Evolutionary conservation across 495 filamentous ascomycete genomes (phyloP).

Genomic region (Aspergillus affinis): DNA sequence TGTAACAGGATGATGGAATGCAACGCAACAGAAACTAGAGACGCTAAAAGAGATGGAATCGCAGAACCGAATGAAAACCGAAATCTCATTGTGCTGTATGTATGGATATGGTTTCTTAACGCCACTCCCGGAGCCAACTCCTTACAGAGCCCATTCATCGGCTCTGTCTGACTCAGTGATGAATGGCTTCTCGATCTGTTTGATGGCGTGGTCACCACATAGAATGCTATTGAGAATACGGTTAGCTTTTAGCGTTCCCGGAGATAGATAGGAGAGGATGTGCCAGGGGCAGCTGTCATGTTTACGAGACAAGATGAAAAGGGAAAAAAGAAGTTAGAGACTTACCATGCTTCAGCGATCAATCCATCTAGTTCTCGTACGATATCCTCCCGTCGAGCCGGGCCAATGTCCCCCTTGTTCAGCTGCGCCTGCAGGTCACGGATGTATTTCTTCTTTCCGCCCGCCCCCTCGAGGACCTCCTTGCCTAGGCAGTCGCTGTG

Average conservation of each 20-base stretch:
- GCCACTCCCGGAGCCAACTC: not conserved
- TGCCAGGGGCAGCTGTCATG: constrained; percentile 3
- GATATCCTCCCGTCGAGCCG: constrained; percentile 72
- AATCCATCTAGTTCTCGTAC: constrained; percentile 86
- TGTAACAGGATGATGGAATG: too few species aligned
- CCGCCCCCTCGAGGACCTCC: constrained; percentile 72
- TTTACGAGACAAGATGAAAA: constrained; percentile 1
- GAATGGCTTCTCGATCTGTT: constrained; percentile 90
- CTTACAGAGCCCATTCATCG: constrained; percentile 80
- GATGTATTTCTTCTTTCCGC: constrained; percentile 76
- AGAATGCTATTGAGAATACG: constrained; percentile 52
- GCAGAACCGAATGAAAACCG: too few species aligned
- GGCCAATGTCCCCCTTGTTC: constrained; percentile 63
- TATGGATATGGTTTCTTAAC: not conserved
- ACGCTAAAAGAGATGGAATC: not conserved
- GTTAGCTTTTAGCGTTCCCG: not conserved
- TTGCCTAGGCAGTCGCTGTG: constrained; percentile 89
- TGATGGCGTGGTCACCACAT: constrained; percentile 92
- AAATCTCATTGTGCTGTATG: too few species aligned
- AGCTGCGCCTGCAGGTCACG: constrained; percentile 80
- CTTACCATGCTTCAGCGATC: constrained; percentile 78
- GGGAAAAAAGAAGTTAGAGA: constrained; percentile 34
- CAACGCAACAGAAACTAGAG: not conserved
- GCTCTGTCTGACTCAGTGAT: constrained; percentile 65
- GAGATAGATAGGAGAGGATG: too few species aligned